Conservation (phyloP, 345 rosid species). For the Eucalyptus tenuipes region DNA sequence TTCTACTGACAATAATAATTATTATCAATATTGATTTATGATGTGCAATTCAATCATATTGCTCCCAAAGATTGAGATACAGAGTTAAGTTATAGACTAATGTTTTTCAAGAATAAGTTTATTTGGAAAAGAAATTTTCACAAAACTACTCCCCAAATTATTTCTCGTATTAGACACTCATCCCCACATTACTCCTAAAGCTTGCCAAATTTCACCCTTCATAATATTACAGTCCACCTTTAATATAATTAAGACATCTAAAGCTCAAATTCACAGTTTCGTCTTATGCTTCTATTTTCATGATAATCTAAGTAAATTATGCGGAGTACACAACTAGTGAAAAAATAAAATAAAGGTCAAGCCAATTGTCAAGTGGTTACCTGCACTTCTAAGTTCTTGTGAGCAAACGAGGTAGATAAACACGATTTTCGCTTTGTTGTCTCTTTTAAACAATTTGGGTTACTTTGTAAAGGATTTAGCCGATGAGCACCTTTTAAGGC, state of each 20-base stretch:
- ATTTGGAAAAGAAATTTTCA: neutral
- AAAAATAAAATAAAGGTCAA: neutral
- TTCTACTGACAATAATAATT: neutral
- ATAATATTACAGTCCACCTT: neutral
- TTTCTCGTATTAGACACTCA: neutral
- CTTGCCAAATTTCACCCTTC: neutral
- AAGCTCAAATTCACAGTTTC: neutral
- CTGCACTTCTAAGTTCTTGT: neutral
- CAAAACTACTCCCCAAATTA: neutral
- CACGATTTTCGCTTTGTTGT: neutral
- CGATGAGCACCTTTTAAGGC: neutral
- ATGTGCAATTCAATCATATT: neutral
- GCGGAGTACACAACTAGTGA: neutral
- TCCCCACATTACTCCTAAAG: neutral
- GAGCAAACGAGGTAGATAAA: neutral
- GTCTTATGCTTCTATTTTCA: neutral
- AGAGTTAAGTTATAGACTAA: neutral
- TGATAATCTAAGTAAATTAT: neutral
- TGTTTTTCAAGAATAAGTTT: neutral
- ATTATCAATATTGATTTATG: neutral
- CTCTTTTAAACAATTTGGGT: neutral
- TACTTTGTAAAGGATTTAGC: neutral
- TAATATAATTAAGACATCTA: neutral
- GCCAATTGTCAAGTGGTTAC: neutral
- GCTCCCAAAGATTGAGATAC: neutral